Percentiles rank a stretch among this genome's conserved stretches.
phyloP scores from a whole-genome alignment of 2,329 filamentous ascomycete species.

The Ophiosphaerella herpotricha region DNA sequence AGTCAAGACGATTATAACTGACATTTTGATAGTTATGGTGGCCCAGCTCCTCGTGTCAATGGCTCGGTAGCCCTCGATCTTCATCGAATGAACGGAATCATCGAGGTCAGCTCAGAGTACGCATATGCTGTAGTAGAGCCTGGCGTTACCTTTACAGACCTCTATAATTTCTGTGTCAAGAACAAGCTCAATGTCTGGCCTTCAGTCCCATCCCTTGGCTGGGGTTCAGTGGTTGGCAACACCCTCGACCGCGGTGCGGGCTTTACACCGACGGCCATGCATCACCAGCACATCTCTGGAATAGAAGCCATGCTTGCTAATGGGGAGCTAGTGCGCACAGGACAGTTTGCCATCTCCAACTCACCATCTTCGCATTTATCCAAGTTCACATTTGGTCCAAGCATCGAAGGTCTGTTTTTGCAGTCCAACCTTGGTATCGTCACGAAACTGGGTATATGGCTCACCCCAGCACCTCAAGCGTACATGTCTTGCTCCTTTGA shows the following conservation, averaged over 20 bases:
- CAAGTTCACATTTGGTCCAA: slow-evolving; percentile 46
- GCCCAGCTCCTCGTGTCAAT: slow-evolving; percentile 42
- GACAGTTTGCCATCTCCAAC: slow-evolving; percentile 49
- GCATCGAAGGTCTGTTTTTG: slow-evolving; percentile 53
- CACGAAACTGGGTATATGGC: slow-evolving; percentile 45
- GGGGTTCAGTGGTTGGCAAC: slow-evolving; percentile 43
- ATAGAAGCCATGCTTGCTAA: slow-evolving; percentile 45
- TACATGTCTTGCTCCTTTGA: slow-evolving; percentile 55
- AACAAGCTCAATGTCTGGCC: slow-evolving; percentile 41
- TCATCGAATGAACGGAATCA: slow-evolving; percentile 50
- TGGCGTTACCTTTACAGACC: slow-evolving; percentile 34
- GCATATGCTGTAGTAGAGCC: slow-evolving; percentile 53
- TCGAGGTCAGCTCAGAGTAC: slow-evolving; percentile 52
- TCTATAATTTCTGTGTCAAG: slow-evolving; percentile 38
- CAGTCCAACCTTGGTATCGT: slow-evolving; percentile 60
- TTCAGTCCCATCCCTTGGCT: slow-evolving; percentile 39
- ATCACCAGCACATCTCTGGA: slow-evolving; percentile 46
- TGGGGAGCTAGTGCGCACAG: slow-evolving; percentile 40
- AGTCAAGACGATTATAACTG: neutral
- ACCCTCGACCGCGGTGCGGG: slow-evolving; percentile 51
- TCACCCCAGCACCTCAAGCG: slow-evolving; percentile 46
- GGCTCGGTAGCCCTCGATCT: slow-evolving; percentile 43
- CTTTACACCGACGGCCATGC: slow-evolving; percentile 46
- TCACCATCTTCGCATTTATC: slow-evolving; percentile 48
- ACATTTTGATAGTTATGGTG: slow-evolving; percentile 27